Conservation (phyloP, 2,329 filamentous ascomycete genomes). For the Monosporascus sp. region DNA sequence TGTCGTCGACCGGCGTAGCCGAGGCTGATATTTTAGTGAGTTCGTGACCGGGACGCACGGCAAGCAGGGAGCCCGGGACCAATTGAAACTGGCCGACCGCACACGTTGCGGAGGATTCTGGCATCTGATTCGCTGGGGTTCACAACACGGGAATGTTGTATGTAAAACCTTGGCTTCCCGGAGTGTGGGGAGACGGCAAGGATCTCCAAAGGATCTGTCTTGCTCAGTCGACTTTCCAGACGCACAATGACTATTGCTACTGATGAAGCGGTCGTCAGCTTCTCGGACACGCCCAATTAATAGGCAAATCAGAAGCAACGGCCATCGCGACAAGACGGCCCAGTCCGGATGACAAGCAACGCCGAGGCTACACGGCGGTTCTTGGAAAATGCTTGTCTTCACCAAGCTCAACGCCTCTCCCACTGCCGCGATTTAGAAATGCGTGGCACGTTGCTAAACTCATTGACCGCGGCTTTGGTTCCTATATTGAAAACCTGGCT, state of each 20-base stretch:
- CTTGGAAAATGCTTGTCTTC: background rate
- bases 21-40: too few relatives aligned
- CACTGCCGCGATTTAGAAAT: too few relatives aligned
- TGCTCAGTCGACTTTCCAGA: too few relatives aligned
- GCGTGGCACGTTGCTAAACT: background rate
- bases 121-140: background rate
- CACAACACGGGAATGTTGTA: background rate
- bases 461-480: too few relatives aligned
- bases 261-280: too few relatives aligned
- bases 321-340: background rate
- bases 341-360: background rate
- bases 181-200: background rate
- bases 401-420: background rate
- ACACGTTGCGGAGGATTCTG: slow-evolving; percentile 15
- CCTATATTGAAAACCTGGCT: too few relatives aligned
- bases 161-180: background rate
- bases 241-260: too few relatives aligned
- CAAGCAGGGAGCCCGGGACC: slow-evolving; percentile 6
- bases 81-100: slow-evolving; percentile 17
- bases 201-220: too few relatives aligned
- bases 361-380: background rate
- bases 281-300: background rate
- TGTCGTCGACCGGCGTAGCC: too few relatives aligned
- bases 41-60: background rate
- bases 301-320: background rate